A percentile compares a stretch with the other conserved stretches of the same genome.
phyloP scores from a whole-genome alignment of 2,329 filamentous ascomycete genomes.

The Coleophoma cylindrospora region DNA sequence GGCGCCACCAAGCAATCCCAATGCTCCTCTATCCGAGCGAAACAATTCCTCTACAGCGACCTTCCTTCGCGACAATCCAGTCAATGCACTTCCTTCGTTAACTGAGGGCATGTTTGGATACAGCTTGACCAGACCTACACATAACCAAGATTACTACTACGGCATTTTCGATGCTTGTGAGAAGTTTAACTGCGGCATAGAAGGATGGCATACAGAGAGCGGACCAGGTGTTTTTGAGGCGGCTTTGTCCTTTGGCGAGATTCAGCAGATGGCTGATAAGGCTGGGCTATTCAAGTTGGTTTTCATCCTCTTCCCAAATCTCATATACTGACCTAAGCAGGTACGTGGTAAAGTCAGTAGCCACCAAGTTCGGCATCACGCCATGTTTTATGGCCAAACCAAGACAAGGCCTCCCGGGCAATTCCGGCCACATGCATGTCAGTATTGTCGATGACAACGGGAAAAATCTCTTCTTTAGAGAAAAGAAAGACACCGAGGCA shows the following conservation, averaged over 20 bases:
- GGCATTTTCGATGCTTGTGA: slow-evolving; percentile 76
- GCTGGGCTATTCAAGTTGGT: slow-evolving; percentile 82
- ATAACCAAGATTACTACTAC: slow-evolving; percentile 93
- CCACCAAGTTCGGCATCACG: slow-evolving; percentile 82
- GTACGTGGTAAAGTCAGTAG: slow-evolving; percentile 84
- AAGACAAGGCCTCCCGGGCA: slow-evolving; percentile 82
- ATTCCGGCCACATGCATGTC: slow-evolving; percentile 93
- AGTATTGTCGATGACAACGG: slow-evolving; percentile 78
- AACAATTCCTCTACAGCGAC: slow-evolving; percentile 66
- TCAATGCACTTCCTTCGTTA: slow-evolving; percentile 67
- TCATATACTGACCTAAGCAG: slow-evolving; percentile 27
- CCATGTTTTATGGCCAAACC: slow-evolving; percentile 99
- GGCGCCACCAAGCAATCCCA: slow-evolving; percentile 46
- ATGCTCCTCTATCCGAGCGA: slow-evolving; percentile 42
- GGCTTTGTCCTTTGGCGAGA: slow-evolving; percentile 85
- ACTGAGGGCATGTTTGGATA: slow-evolving; percentile 97
- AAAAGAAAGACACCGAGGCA: slow-evolving; percentile 64
- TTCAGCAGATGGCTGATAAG: slow-evolving; percentile 84
- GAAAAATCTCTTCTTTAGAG: slow-evolving; percentile 78
- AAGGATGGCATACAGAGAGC: slow-evolving; percentile 94
- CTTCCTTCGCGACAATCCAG: slow-evolving; percentile 70
- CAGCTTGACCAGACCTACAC: slow-evolving; percentile 77
- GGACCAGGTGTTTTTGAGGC: slow-evolving; percentile 95
- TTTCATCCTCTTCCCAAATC: background rate
- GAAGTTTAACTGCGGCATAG: slow-evolving; percentile 74